These are phyloP conservation scores for Stachybotrys chartarum DNA, from an alignment of 2,329 filamentous ascomycete genomes.

Conservation along the genomic window DNA sequence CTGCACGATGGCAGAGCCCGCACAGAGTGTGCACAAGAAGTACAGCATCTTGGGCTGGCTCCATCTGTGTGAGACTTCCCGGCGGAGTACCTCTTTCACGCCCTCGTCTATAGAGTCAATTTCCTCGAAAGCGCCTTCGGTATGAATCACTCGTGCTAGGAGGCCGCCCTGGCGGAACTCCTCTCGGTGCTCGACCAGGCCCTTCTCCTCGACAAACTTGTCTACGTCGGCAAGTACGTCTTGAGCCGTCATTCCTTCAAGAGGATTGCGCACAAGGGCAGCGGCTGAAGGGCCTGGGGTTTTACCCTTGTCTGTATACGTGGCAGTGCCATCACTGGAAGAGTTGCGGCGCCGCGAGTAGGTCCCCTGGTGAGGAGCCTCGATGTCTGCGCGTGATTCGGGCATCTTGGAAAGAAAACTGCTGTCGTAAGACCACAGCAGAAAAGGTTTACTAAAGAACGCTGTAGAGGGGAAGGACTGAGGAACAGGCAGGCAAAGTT, in stretches of 20 bases:
- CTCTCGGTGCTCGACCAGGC: slow-evolving; percentile 24
- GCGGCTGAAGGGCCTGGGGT: slow-evolving; percentile 12
- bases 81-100: slow-evolving; percentile 19
- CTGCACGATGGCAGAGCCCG: slow-evolving; percentile 49
- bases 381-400: slow-evolving; percentile 12
- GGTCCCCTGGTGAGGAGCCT: slow-evolving; percentile 10
- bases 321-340: slow-evolving; percentile 11
- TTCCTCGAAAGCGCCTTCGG: slow-evolving; percentile 17
- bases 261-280: slow-evolving; percentile 21
- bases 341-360: slow-evolving; percentile 8
- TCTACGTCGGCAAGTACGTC: slow-evolving; percentile 26
- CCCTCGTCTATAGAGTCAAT: slow-evolving; percentile 17
- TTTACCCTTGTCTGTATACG: slow-evolving; percentile 9
- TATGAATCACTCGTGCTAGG: slow-evolving; percentile 38
- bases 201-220: slow-evolving; percentile 24
- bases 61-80: slow-evolving; percentile 22
- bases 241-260: slow-evolving; percentile 18
- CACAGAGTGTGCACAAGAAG: slow-evolving; percentile 26
- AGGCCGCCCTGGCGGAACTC: slow-evolving; percentile 47
- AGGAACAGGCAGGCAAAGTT: not conserved
- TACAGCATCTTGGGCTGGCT: slow-evolving; percentile 24
- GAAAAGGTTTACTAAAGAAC: not conserved
- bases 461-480: not conserved
- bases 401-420: slow-evolving; percentile 10
- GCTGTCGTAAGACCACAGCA: not conserved